Evolutionary conservation across 257 asterid genomes (phyloP).

Genomic region (Nicotiana obtusifolia): DNA sequence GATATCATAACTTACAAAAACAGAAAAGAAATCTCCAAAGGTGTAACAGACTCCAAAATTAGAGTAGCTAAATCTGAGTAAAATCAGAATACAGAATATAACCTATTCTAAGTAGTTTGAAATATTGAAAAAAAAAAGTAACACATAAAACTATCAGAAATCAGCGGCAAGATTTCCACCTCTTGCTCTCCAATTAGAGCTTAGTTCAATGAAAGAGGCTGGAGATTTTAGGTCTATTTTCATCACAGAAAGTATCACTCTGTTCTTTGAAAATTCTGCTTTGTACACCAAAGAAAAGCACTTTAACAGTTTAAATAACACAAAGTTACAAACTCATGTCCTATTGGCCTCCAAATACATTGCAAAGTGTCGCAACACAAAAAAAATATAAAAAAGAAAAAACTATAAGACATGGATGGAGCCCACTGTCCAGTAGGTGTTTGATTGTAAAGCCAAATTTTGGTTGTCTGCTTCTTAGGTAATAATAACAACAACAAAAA

Average conservation of each 20-base stretch:
- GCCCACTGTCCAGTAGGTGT: neutral
- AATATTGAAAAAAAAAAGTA: neutral
- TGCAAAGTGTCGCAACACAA: neutral
- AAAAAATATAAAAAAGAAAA: neutral
- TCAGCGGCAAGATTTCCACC: neutral
- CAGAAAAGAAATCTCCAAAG: neutral
- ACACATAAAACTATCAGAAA: neutral
- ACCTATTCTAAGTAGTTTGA: neutral
- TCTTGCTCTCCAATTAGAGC: neutral
- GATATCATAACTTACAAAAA: neutral
- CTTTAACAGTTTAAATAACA: neutral
- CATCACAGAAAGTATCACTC: neutral
- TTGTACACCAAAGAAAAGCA: neutral
- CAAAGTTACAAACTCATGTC: neutral
- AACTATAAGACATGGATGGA: neutral
- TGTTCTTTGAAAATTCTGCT: neutral
- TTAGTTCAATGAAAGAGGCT: neutral
- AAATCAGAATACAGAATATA: neutral
- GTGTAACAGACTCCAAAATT: neutral
- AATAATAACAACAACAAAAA: neutral
- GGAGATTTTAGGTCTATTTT: neutral
- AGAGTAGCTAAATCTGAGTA: neutral
- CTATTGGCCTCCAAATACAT: neutral
- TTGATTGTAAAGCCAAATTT: neutral
- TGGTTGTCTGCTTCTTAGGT: neutral